Percentiles rank a stretch among this genome's conserved stretches.
These are phyloP conservation scores for Aquilaria sinensis DNA, from an alignment of 345 rosid species.

Conservation along the genomic window DNA sequence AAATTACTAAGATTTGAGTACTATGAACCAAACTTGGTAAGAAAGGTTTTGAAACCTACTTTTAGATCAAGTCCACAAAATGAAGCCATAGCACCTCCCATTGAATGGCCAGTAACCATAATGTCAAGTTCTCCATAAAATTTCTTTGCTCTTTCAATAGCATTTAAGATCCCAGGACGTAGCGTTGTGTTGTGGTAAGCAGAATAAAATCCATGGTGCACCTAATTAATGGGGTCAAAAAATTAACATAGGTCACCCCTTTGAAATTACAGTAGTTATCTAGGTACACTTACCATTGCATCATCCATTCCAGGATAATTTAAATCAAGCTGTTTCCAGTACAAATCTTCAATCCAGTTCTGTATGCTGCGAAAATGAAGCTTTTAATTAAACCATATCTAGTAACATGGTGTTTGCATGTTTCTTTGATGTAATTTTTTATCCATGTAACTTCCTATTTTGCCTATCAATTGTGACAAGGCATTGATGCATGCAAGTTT, in stretches of 20 bases:
- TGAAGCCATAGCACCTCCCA: slow-evolving; percentile 98
- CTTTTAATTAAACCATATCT: neutral
- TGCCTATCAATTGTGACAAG: neutral
- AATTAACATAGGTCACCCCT: neutral
- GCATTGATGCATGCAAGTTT: neutral
- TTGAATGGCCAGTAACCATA: slow-evolving; percentile 94
- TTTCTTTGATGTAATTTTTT: neutral
- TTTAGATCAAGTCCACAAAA: slow-evolving; percentile 81
- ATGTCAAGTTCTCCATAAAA: slow-evolving; percentile 58
- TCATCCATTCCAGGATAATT: slow-evolving; percentile 90
- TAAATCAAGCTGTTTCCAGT: slow-evolving; percentile 92
- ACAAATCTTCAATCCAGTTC: slow-evolving; percentile 90
- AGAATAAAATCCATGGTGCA: slow-evolving; percentile 86
- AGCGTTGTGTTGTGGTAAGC: slow-evolving; percentile 93
- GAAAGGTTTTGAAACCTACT: slow-evolving; percentile 30
- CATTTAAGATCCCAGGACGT: slow-evolving; percentile 68
- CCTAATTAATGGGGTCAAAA: slow-evolving; percentile 32
- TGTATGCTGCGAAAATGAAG: slow-evolving; percentile 53
- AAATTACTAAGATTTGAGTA: neutral
- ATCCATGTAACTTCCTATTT: neutral
- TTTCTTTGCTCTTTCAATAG: slow-evolving; percentile 50
- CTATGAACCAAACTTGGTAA: slow-evolving; percentile 7
- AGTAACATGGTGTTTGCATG: no score
- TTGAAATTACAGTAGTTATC: neutral
- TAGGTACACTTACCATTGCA: slow-evolving; percentile 63